A percentile compares a stretch with the other conserved stretches of the same genome.
phyloP scores from a whole-genome alignment of 768 basidiomycete species.

The Suillus subaureus region DNA sequence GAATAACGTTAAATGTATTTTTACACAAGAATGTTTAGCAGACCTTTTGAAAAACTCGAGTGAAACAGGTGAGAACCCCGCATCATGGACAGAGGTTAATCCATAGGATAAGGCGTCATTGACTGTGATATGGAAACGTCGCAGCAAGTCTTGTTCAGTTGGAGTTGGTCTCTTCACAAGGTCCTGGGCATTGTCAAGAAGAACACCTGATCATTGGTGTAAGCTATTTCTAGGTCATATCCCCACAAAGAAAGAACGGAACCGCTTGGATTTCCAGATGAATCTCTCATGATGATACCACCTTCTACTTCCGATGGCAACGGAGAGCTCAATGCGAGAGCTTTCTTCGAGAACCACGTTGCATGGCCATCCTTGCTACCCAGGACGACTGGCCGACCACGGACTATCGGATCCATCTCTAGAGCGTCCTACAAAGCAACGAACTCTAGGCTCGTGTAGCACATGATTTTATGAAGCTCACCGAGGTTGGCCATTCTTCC shows the following conservation, averaged over 20 bases:
- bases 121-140: slow-evolving; percentile 62
- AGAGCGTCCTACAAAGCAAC: slow-evolving; percentile 57
- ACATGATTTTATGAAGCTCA: slow-evolving; percentile 35
- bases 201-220: slow-evolving; percentile 50
- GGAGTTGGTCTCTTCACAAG: slow-evolving; percentile 64
- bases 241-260: slow-evolving; percentile 19
- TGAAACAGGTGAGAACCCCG: slow-evolving; percentile 69
- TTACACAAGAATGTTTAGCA: slow-evolving; percentile 1
- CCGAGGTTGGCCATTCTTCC: slow-evolving; percentile 67
- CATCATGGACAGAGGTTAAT: slow-evolving; percentile 86
- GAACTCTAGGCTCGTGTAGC: neutral
- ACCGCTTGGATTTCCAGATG: slow-evolving; percentile 72
- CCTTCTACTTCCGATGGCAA: slow-evolving; percentile 77
- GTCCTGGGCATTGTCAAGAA: slow-evolving; percentile 87
- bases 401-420: slow-evolving; percentile 68
- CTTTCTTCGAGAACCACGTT: slow-evolving; percentile 76
- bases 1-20: neutral
- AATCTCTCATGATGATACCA: slow-evolving; percentile 76
- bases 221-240: slow-evolving; percentile 8
- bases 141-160: slow-evolving; percentile 63
- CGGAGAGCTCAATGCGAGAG: slow-evolving; percentile 57
- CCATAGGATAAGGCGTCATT: slow-evolving; percentile 71
- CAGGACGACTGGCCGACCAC: slow-evolving; percentile 71
- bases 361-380: slow-evolving; percentile 90
- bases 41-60: slow-evolving; percentile 76